These are phyloP conservation scores for Epichloe uncinata DNA, from an alignment of 2,329 filamentous ascomycete species.

Conservation along the genomic window DNA sequence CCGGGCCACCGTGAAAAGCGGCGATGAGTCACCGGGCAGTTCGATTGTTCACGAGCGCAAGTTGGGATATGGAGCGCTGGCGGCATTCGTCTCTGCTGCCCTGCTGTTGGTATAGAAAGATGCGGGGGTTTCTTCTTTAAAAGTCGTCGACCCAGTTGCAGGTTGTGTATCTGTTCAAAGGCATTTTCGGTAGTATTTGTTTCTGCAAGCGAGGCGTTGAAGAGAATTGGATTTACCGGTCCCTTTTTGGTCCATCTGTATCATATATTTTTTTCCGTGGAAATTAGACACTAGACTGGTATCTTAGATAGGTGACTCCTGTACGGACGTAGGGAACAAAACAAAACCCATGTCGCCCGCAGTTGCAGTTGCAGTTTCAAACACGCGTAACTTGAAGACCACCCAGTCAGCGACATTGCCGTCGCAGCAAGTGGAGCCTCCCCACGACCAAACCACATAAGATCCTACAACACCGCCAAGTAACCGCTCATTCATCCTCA, in stretches of 20 bases:
- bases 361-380: too few species aligned
- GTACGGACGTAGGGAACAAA: too few species aligned
- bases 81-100: conserved; percentile 29
- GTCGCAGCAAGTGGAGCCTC: too few species aligned
- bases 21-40: conserved; percentile 7
- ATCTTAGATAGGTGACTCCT: too few species aligned
- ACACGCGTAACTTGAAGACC: too few species aligned
- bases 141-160: not conserved
- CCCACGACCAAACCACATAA: too few species aligned
- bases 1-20: conserved; percentile 12
- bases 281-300: too few species aligned
- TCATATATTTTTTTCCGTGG: not conserved
- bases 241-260: too few species aligned
- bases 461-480: too few species aligned
- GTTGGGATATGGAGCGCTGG: conserved; percentile 25
- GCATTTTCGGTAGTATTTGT: conserved; percentile 4
- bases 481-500: not conserved
- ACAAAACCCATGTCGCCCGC: too few species aligned
- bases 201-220: not conserved
- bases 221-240: too few species aligned
- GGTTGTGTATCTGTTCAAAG: not conserved
- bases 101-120: conserved; percentile 21
- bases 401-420: too few species aligned
- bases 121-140: not conserved
- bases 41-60: conserved; percentile 7